Percentiles rank a stretch among this genome's conserved stretches.
phyloP scores from a whole-genome alignment of 139 green algal genomes.

The Picochlorum sp. region DNA sequence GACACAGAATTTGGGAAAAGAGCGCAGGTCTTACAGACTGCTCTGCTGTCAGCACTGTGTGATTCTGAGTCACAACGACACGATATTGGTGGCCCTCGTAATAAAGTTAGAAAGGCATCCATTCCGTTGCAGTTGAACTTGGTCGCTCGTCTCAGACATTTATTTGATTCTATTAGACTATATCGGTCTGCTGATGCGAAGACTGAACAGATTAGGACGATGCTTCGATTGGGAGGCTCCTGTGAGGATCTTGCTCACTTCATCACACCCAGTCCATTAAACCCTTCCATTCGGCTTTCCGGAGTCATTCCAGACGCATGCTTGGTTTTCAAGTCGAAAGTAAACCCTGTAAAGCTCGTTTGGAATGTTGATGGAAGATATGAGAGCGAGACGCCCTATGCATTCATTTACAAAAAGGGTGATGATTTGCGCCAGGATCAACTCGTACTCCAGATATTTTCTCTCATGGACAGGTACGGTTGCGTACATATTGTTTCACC shows the following conservation, averaged over 20 bases:
- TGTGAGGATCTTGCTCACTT: constrained; percentile 55
- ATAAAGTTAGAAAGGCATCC: neutral
- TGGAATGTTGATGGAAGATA: neutral
- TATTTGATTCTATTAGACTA: constrained; percentile 47
- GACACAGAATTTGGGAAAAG: constrained; percentile 59
- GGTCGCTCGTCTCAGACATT: constrained; percentile 48
- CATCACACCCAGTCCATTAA: constrained; percentile 65
- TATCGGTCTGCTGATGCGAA: constrained; percentile 27
- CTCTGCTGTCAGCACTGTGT: constrained; percentile 21
- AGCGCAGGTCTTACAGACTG: constrained; percentile 37
- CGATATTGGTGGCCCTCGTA: neutral
- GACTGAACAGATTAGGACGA: constrained; percentile 35
- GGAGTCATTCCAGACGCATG: constrained; percentile 66
- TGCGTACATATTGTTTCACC: neutral
- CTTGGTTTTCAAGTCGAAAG: constrained; percentile 84
- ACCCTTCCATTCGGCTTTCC: constrained; percentile 57
- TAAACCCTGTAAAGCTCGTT: constrained; percentile 60
- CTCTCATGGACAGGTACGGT: constrained; percentile 80
- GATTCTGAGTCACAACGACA: neutral
- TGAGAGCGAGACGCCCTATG: neutral
- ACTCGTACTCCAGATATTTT: constrained; percentile 80
- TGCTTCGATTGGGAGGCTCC: constrained; percentile 31
- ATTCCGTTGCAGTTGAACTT: constrained; percentile 70
- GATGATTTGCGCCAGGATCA: constrained; percentile 96
- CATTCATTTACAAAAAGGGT: constrained; percentile 95